phyloP scores from a whole-genome alignment of 2,329 filamentous ascomycete species.

The Beauveria scarabaeidicola region DNA sequence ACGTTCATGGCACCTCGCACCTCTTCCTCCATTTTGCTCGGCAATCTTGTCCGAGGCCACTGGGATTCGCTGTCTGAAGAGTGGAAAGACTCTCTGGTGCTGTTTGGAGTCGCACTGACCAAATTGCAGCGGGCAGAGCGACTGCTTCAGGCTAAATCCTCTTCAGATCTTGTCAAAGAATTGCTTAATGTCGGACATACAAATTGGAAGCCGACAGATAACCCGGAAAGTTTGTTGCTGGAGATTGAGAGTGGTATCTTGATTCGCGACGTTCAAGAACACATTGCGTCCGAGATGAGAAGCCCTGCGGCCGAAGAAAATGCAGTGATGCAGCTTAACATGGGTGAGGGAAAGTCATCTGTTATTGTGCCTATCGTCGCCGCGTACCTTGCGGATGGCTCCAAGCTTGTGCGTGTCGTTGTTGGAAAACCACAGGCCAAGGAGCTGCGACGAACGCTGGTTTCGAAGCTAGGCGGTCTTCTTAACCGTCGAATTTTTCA shows the following conservation, averaged over 20 bases:
- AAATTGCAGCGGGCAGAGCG: not conserved
- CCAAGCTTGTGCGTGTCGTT: constrained; percentile 46
- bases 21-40: not conserved
- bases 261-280: constrained; percentile 50
- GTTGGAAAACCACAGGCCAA: constrained; percentile 53
- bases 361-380: constrained; percentile 60
- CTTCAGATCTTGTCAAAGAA: not conserved
- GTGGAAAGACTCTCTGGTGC: not conserved
- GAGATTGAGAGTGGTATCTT: constrained; percentile 56
- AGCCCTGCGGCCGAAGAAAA: constrained; percentile 32
- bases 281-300: constrained; percentile 51
- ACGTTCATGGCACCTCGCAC: not conserved
- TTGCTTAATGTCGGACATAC: not conserved
- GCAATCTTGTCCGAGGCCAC: not conserved
- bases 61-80: not conserved
- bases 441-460: constrained; percentile 51
- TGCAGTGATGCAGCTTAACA: constrained; percentile 57
- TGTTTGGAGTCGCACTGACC: not conserved
- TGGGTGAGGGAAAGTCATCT: constrained; percentile 64
- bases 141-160: not conserved
- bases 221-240: constrained; percentile 53
- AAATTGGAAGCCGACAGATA: not conserved
- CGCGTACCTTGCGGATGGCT: constrained; percentile 40
- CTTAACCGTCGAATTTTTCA: constrained; percentile 45
- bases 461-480: constrained; percentile 46